Conservation (phyloP, 1,284 basidiomycete species). For the Heterobasidion occidentale region DNA sequence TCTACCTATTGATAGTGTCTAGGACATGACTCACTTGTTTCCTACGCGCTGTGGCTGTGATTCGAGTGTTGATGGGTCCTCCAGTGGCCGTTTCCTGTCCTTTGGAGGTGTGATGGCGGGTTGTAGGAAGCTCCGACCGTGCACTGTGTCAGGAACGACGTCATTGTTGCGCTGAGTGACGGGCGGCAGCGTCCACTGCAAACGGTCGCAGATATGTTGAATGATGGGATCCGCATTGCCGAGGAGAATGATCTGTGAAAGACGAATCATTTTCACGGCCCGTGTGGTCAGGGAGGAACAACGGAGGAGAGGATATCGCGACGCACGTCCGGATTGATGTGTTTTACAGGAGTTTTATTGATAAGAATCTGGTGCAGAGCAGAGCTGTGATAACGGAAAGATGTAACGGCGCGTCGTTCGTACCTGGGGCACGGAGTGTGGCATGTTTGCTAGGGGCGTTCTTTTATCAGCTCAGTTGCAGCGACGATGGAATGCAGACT, state of each 20-base stretch:
- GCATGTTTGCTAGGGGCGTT: constrained; percentile 57
- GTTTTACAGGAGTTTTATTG: constrained; percentile 88
- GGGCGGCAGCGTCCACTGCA: constrained; percentile 68
- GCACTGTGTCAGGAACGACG: background rate
- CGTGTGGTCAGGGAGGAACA: background rate
- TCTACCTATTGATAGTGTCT: too few species aligned
- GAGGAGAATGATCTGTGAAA: constrained; percentile 75
- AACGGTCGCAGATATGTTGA: constrained; percentile 58
- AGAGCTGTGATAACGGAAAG: too few species aligned
- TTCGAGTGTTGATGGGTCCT: constrained; percentile 17
- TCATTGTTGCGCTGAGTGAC: constrained; percentile 8
- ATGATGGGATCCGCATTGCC: constrained; percentile 90
- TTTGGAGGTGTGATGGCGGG: constrained; percentile 7
- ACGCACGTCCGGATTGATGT: constrained; percentile 81
- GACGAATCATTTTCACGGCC: background rate
- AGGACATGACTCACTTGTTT: constrained; percentile 26
- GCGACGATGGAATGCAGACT: constrained; percentile 19
- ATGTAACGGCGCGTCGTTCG: constrained; percentile 6
- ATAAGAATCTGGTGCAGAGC: constrained; percentile 69
- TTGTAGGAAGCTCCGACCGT: constrained; percentile 4
- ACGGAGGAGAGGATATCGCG: background rate
- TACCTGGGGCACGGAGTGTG: constrained; percentile 82
- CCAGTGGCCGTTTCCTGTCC: constrained; percentile 27
- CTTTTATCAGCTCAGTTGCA: background rate
- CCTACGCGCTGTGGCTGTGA: constrained; percentile 35